Base-by-base conservation (phyloP, 192 early-diverging fungal species). In the Coemansia sp. region DNA sequence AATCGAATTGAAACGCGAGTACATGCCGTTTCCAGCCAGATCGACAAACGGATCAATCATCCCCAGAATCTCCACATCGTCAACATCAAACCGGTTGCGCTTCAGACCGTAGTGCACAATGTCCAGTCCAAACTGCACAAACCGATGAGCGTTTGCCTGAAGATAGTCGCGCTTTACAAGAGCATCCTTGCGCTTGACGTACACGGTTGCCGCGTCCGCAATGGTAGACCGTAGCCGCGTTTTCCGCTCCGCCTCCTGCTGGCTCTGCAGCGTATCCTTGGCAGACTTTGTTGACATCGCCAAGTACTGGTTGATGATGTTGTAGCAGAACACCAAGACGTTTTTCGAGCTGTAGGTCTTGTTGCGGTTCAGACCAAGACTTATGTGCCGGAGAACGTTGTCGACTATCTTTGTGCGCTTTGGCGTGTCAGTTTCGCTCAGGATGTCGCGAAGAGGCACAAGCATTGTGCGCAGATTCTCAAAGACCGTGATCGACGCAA, bases 61-160 rank as follows among this genome's bases (percentile, higher is more conserved):
- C 1, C 84, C 74, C 19, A 93, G 61, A 54, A 93, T 85, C 56
- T 90, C 85, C 0, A 74, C 48, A 22, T 72, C 64, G 26, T 85
- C 84, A 1, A 77, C 74, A 12, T 83, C 83, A 62, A 89, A 83
- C 56, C 87, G 86, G 61, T 84, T 84, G 71, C 85, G 83, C 52
- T 76, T 84, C 40, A 99, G 71, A 0, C 88, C 87, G 0, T 87
- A 80, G 32, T 93, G 82, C 60, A 99, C 84, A 11, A 98, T 80
- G n/a, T 86, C 85, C 19, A 99, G 72, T 0, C 97, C 97, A 87
- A 99, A 99, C 58, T 92, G 87, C 49, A 97, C 91, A 80, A 99
- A 98, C 8, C 91, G 80, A 66, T 96, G 89, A 7, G 92, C 92
- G 61, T 99, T 98, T 6, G 87, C 87, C 37, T 88, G 85, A 72